Base-by-base conservation (phyloP, 371 early-diverging fungal genomes). In the Haplosporangium sp. region DNA sequence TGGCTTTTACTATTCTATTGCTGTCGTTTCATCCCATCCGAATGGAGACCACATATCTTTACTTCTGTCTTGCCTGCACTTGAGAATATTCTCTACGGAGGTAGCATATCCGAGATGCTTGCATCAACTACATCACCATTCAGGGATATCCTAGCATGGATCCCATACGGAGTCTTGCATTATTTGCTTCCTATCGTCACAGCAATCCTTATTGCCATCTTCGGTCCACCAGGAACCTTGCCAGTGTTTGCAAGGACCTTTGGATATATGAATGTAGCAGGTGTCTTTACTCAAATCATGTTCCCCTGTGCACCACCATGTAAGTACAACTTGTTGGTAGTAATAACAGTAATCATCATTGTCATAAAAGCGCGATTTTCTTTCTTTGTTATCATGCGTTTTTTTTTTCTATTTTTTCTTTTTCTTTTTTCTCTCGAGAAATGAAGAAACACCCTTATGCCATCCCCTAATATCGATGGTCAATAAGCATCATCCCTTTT, bases 121-220 rank as follows among this genome's bases (percentile, higher is more conserved):
- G 88, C 89, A 19, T 77, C 83, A 20, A 74, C 88, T 40, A 87
- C 89, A 0, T 84, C 86, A 19, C 84, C 87, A 10, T 63, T 85
- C 13, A 78, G 86, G 58, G 94, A 94, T 83, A 77, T 93, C 9
- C 69, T 92, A n/a, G 89, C 90, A 1, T 93, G 93, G 90, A 59
- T 94, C 19, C 92, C 92, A 9, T 94, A 94, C 69, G 94, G 94
- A 34, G 85, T 94, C 17, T 67, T 90, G 39, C 93, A 94, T 66
- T 94, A 90, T 73, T 83, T 88, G 7, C 85, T 90, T 20, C 92
- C 92, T 1, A 87, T 89, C 59, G 63, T 91, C 39, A 85, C 88
- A 9, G 85, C 86, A 2, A 20, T 83, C 1, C 59, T 85, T 19
- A 75, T 92, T 38, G 86, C 85, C 60, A 71, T 76, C 65, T 85